Evolutionary conservation across 2,329 filamentous ascomycete genomes (phyloP).

Genomic region (Atkinsonella texensis): DNA sequence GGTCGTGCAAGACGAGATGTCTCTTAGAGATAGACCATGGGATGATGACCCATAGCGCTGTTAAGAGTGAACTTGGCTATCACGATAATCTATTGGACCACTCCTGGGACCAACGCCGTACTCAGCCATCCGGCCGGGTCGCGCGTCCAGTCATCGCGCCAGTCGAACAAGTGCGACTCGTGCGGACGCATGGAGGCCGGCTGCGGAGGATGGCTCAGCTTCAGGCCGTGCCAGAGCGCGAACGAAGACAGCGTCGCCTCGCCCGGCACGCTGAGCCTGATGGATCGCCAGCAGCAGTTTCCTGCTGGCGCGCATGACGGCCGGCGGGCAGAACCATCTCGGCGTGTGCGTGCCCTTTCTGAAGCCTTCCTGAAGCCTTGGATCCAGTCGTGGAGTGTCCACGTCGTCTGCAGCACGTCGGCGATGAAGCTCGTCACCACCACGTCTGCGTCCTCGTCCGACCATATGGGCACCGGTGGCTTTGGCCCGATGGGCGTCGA

Average conservation of each 20-base stretch:
- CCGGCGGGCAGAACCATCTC: constrained; percentile 24
- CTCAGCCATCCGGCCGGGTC: constrained; percentile 2
- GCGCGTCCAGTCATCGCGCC: constrained; percentile 7
- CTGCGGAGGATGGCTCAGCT: constrained; percentile 24
- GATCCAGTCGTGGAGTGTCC: constrained; percentile 22
- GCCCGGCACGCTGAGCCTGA: constrained; percentile 19
- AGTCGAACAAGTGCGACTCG: constrained; percentile 6
- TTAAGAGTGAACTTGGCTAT: too few species aligned
- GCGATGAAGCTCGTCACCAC: constrained; percentile 19
- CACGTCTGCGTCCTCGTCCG: constrained; percentile 20
- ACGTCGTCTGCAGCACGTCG: constrained; percentile 12
- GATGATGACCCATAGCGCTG: too few species aligned
- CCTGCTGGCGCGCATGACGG: constrained; percentile 21
- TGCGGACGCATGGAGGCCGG: constrained; percentile 18
- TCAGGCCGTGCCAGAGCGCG: constrained; percentile 26
- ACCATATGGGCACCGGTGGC: constrained; percentile 18
- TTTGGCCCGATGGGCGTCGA: constrained; percentile 11
- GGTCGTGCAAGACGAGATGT: too few species aligned
- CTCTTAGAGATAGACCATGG: too few species aligned
- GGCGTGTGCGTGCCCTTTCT: constrained; percentile 13
- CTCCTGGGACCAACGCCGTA: too few species aligned
- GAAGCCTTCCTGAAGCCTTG: constrained; percentile 18
- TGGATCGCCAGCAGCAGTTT: constrained; percentile 20
- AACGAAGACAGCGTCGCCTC: constrained; percentile 24
- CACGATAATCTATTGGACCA: too few species aligned